Base-by-base conservation (phyloP, 768 basidiomycete genomes). In the Botryobasidium botryosum region DNA sequence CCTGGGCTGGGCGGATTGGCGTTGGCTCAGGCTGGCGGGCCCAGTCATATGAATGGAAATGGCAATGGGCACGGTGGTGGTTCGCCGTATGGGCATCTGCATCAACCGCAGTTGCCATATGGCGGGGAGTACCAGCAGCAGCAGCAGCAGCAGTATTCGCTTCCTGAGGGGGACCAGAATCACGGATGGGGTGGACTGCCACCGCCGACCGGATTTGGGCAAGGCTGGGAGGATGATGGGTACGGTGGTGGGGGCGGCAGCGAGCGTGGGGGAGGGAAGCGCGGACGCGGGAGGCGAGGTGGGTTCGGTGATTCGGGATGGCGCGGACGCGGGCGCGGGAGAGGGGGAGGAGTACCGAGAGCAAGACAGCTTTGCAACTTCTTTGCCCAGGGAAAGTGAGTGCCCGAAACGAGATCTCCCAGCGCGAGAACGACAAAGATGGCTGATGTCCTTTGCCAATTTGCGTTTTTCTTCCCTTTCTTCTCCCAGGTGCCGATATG, bases 261-360 rank as follows among this genome's bases (percentile, higher is more conserved):
- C n/a, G 47, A 44, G n/a, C 15, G 5, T 13, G 53, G 48, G 33
- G 35, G 52, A 40, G 42, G 48, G 48, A 40, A 38, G 49, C 33
- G 47, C 40, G 38, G 50, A 49, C n/a, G 18, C n/a, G 5, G 43
- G 12, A 2, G 47, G 21, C 13, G 33, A 21, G 5, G 50, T 12
- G 5, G 15, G 6, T 1, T 38, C 28, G 7, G 5, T 13, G 40
- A 27, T 8, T 17, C 31, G 17, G 13, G 40, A 29, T 21, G 40
- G 25, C 25, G 40, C 15, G 40, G 40, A 8, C 24, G 25, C 15
- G 40, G 26, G 24, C 12, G 29, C 25, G 35, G 25, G 40, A 40
- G 46, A 44, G 48, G 37, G 35, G 42, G 2, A 35, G 35, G 13
- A 7, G 20, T 21, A 35, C 43, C 25, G 43, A 13, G 43, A 10